Conservation (phyloP, 257 asterid species). For the Lithospermum erythrorhizon region DNA sequence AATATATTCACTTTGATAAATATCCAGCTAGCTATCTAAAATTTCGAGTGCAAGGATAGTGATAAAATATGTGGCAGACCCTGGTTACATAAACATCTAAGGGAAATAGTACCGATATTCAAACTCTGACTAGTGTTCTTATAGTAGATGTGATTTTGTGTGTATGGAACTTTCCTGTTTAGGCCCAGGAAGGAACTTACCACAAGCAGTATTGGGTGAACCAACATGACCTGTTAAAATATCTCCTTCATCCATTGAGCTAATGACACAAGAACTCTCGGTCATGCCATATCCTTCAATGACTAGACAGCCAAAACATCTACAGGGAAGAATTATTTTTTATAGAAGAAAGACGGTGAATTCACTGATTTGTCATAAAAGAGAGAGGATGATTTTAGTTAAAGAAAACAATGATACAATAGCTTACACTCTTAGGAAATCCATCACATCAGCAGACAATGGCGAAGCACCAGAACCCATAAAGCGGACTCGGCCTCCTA, state of each 20-base stretch:
- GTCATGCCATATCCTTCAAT: constrained; percentile 98
- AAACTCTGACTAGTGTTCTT: neutral
- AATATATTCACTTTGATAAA: no score
- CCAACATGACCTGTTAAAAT: constrained; percentile 78
- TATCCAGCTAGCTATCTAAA: no score
- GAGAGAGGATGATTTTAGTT: neutral
- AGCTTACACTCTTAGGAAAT: constrained; percentile 88
- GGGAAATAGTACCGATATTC: no score
- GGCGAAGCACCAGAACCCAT: constrained; percentile 98
- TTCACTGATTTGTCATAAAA: no score
- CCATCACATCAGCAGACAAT: constrained; percentile 91
- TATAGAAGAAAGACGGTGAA: neutral
- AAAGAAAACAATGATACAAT: neutral
- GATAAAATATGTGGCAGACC: neutral
- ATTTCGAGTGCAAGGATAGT: no score
- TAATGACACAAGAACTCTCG: constrained; percentile 89
- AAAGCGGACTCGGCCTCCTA: constrained; percentile 91
- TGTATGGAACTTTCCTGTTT: neutral
- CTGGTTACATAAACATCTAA: neutral
- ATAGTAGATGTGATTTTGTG: neutral
- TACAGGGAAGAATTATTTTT: constrained; percentile 15
- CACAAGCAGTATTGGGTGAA: constrained; percentile 90
- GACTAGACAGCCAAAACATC: constrained; percentile 86
- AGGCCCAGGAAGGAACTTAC: constrained; percentile 30
- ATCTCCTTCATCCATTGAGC: constrained; percentile 67